Evolutionary conservation across 345 rosid genomes (phyloP), one percentile per base, ranked within the genome.

Genomic region (Erucastrum elatum): DNA sequence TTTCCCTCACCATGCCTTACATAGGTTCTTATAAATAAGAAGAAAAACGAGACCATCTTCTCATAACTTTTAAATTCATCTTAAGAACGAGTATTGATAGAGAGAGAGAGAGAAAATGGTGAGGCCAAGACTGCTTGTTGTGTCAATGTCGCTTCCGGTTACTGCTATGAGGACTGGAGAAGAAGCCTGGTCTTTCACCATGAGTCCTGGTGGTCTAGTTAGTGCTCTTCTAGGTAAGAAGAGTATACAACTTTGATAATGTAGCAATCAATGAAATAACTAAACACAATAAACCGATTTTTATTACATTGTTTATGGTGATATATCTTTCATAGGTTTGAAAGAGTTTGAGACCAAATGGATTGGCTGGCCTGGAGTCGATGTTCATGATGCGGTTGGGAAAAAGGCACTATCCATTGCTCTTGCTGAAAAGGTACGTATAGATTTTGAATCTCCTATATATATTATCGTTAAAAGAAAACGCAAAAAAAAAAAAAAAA

Each of bases 281-380:
- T 9, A 25, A 34, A 33, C 17, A 64, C 35, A 78, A 3, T 7
- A 39, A 63, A 66, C 0, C 10, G 15, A 15, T 21, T 72, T 25
- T 81, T 62, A 75, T 72, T 21, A 21, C 21, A 21, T 21, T 21
- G 21, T 27, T 70, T 64, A 16, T 64, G 44, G 8, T 55, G 27
- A 25, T 67, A 41, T n/a, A 56, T 77, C 10, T 29, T 31, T 83
- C 82, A 66, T 81, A 93, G 99, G 99, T 69, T 92, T 95, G 71
- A 95, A 95, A 83, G 96, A 88, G 67, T 90, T 93, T 68, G 99
- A 95, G 85, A 96, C 97, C 30, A 95, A 91, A 85, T 95, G 99
- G 99, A 95, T 95, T 67, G 99, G 99, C 44, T 95, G 98, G 99
- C 98, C 99, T 46, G 98, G 97, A 27, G 98, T 95, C 8, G 92